Conservation (phyloP, 2,329 filamentous ascomycete species). For the Neopestalotiopsis sp. region DNA sequence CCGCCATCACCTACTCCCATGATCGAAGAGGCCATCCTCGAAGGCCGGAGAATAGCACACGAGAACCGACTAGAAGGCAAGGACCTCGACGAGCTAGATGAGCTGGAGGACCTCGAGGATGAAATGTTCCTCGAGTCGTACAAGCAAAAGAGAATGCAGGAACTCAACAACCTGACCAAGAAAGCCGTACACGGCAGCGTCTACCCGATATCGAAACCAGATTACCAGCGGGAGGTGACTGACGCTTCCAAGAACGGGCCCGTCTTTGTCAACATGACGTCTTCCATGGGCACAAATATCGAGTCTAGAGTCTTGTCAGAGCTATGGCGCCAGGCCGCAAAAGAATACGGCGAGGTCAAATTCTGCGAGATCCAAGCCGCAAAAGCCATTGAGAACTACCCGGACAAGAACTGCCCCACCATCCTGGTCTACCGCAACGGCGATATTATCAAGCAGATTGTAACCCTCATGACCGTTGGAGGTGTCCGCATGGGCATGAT, state of each 20-base stretch:
- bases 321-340: constrained; percentile 83
- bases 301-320: constrained; percentile 85
- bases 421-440: constrained; percentile 91
- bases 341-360: constrained; percentile 91
- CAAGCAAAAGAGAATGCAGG: constrained; percentile 83
- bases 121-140: constrained; percentile 90
- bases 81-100: constrained; percentile 90
- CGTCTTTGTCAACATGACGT: constrained; percentile 82
- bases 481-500: constrained; percentile 73
- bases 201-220: constrained; percentile 92
- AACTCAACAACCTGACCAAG: constrained; percentile 76
- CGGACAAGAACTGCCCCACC: constrained; percentile 92
- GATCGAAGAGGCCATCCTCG: constrained; percentile 90
- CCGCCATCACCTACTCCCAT: constrained; percentile 93
- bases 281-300: constrained; percentile 76
- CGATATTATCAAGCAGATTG: constrained; percentile 88
- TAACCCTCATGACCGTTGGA: constrained; percentile 82
- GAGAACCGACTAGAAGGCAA: constrained; percentile 95
- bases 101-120: constrained; percentile 94
- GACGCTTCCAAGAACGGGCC: constrained; percentile 77
- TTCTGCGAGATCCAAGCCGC: constrained; percentile 95
- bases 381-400: constrained; percentile 96
- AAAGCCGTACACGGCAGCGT: constrained; percentile 87
- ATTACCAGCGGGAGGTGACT: constrained; percentile 90
- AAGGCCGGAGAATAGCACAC: constrained; percentile 82